phyloP scores from a whole-genome alignment of 2,329 filamentous ascomycete species.

The Leptodontidium sp. region DNA sequence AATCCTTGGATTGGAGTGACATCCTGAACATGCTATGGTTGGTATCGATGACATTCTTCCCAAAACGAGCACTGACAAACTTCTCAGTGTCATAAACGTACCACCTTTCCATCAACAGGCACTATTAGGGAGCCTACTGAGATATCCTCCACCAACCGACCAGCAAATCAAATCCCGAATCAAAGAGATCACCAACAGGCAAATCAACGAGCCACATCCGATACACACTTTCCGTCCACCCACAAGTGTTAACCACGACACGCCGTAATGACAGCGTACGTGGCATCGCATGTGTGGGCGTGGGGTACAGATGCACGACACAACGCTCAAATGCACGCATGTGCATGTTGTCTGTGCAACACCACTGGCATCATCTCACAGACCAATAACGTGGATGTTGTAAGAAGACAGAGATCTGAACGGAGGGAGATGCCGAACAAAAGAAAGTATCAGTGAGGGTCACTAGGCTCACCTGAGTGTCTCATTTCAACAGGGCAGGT shows the following conservation, averaged over 20 bases:
- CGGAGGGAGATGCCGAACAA: neutral
- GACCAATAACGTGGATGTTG: neutral
- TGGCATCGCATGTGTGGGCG: slow-evolving; percentile 12
- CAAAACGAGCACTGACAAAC: no score
- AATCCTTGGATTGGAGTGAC: neutral
- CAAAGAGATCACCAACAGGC: neutral
- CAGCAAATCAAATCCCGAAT: neutral
- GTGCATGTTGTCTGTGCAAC: neutral
- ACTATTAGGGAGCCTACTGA: neutral
- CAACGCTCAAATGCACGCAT: neutral
- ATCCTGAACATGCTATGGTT: neutral
- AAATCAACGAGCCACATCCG: neutral
- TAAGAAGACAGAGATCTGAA: neutral
- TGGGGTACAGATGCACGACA: slow-evolving; percentile 15
- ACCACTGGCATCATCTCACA: neutral
- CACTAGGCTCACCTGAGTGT: neutral
- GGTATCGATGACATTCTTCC: neutral
- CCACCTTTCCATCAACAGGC: no score
- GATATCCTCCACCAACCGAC: neutral
- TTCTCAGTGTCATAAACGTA: neutral
- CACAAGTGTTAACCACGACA: neutral
- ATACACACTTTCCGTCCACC: neutral
- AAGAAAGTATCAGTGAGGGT: neutral
- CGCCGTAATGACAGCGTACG: slow-evolving; percentile 11
- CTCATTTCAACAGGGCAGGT: neutral